Percentiles rank a stretch among this genome's conserved stretches.
phyloP scores from a whole-genome alignment of 768 basidiomycete species.

The Collybiopsis luxurians region DNA sequence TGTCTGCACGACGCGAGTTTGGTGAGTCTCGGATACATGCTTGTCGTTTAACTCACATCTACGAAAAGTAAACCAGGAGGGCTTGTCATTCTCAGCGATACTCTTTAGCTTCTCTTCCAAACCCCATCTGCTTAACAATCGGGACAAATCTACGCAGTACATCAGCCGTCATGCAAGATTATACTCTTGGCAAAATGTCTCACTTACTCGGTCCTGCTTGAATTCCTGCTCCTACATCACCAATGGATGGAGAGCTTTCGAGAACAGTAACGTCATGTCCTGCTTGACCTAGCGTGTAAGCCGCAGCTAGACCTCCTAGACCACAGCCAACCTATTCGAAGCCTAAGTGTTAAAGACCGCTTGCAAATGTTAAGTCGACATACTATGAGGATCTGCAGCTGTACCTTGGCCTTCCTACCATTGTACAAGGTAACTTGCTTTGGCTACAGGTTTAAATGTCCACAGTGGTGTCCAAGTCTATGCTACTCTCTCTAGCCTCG shows the following conservation, averaged over 20 bases:
- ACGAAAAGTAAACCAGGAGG: constrained; percentile 2
- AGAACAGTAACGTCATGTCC: constrained; percentile 41
- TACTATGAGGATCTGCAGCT: constrained; percentile 1
- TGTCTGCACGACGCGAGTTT: background rate
- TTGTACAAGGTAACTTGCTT: background rate
- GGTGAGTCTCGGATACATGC: too few relatives aligned
- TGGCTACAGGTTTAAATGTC: too few relatives aligned
- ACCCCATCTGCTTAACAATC: constrained; percentile 6
- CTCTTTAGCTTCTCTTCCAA: background rate
- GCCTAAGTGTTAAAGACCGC: background rate
- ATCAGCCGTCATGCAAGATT: background rate
- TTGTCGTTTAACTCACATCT: constrained; percentile 4
- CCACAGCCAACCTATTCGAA: constrained; percentile 4
- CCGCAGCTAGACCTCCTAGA: constrained; percentile 33
- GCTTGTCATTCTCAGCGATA: constrained; percentile 1
- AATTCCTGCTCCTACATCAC: constrained; percentile 39
- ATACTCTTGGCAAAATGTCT: too few relatives aligned
- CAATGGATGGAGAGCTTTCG: constrained; percentile 29
- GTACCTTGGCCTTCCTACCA: background rate
- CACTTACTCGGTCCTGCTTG: constrained; percentile 25
- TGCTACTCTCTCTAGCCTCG: too few relatives aligned
- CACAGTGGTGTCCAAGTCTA: too few relatives aligned
- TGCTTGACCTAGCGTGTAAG: constrained; percentile 34
- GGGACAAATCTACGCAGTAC: constrained; percentile 2
- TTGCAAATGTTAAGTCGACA: background rate